phyloP scores from a whole-genome alignment of 495 filamentous ascomycete genomes.

The Tuber brumale region DNA sequence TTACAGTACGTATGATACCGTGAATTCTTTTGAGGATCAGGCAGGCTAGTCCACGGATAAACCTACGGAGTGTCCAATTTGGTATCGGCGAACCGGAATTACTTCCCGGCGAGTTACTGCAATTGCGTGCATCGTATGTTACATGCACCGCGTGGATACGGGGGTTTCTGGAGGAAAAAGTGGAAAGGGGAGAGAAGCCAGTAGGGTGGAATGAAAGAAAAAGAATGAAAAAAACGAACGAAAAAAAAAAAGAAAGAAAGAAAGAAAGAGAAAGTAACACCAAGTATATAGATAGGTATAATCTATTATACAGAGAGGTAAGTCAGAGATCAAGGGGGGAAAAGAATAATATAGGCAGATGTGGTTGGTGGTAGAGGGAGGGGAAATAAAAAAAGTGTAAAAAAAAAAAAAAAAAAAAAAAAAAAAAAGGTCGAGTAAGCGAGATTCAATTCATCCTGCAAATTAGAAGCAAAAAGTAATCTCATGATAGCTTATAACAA shows the following conservation, averaged over 20 bases:
- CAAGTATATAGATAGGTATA: background rate
- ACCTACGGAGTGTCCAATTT: background rate
- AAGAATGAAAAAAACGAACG: background rate
- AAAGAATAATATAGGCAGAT: background rate
- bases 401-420: too few species aligned
- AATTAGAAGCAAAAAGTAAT: background rate
- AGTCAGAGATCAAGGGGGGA: background rate
- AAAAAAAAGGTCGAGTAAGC: background rate
- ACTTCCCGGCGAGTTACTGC: background rate
- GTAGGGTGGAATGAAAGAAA: background rate
- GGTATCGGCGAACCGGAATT: background rate
- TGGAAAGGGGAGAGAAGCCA: background rate
- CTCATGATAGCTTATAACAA: background rate
- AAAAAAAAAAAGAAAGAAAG: background rate
- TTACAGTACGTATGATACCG: background rate
- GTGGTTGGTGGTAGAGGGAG: background rate
- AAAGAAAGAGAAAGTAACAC: background rate
- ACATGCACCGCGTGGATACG: background rate
- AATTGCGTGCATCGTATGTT: slow-evolving; percentile 1
- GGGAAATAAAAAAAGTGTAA: background rate
- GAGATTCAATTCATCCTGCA: background rate
- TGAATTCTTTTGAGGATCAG: background rate
- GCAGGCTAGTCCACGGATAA: background rate
- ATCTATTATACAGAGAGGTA: background rate
- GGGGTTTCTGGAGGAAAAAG: background rate